Evolutionary conservation across 192 early-diverging fungal genomes (phyloP), one percentile per base, ranked within the genome.

Genomic region (Fimicolochytrium jonesii): DNA sequence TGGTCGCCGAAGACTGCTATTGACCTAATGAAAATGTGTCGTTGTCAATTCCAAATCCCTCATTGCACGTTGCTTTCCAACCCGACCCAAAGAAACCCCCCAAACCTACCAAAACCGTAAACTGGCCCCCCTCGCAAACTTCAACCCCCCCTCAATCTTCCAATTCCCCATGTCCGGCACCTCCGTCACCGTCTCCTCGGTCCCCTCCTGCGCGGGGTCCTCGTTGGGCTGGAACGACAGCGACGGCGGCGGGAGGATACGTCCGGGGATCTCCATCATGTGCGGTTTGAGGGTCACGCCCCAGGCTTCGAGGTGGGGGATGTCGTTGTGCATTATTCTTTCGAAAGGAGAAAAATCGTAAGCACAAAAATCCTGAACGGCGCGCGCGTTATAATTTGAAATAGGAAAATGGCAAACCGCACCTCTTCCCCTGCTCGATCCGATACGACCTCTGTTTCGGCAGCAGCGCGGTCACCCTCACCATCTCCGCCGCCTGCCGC

Each of bases 401-500:
- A n/a, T n/a, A n/a, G n/a, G n/a, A 68, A 61, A 17, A 72, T 72
- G 18, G 72, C 69, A 32, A 77, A 72, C 11, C 64, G 59, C 42
- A 79, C 75, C 45, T 76, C 75, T 39, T 81, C 70, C 15, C 75
- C 74, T 32, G 68, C 69, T 6, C 71, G 71, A 58, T 79, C 70
- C 68, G 76, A 91, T 2, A 64, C 69, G 66, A 93, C 78, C n/a
- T 70, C 85, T 6, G 92, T 91, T 1, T 86, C 62, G 7, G 83
- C 84, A 18, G 92, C 68, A 32, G 90, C 75, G 39, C 90, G 0
- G 92, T 92, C 61, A 90, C 90, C 29, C 81, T 87, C 53, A 97
- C 92, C 92, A 97, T 94, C 57, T 97, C 92, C 0, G 91, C 87
- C 0, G 92, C 93, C 75, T 93, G 79, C 30, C 70, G 72, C 44